Conservation (phyloP, 2,329 filamentous ascomycete genomes). For the Akanthomyces lecanii region DNA sequence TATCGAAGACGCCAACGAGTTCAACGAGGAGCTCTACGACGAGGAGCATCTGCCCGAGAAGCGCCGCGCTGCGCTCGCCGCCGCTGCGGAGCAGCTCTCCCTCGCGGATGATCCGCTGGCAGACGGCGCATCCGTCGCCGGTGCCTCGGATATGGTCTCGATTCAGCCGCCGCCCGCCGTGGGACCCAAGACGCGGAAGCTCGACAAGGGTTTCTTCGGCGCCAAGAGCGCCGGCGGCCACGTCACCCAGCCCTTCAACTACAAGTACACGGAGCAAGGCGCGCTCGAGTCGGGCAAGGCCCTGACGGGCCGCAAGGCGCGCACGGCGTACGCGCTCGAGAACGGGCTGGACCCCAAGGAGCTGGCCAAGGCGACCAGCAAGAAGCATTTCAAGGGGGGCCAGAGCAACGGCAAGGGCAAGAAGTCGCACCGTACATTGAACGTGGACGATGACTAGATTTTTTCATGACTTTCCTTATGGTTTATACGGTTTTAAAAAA, state of each 20-base stretch:
- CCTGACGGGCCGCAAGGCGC: slow-evolving; percentile 77
- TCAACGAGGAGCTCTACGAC: slow-evolving; percentile 89
- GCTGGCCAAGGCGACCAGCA: slow-evolving; percentile 59
- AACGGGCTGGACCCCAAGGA: slow-evolving; percentile 81
- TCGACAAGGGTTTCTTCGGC: slow-evolving; percentile 90
- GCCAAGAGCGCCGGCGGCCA: slow-evolving; percentile 60
- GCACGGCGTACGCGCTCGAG: slow-evolving; percentile 76
- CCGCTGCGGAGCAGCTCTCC: slow-evolving; percentile 44
- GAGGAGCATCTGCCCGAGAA: slow-evolving; percentile 76
- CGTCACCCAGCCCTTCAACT: slow-evolving; percentile 76
- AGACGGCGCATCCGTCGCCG: slow-evolving; percentile 26
- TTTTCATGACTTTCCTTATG: not conserved
- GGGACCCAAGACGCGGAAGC: slow-evolving; percentile 67
- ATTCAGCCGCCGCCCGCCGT: slow-evolving; percentile 38
- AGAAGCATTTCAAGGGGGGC: slow-evolving; percentile 93
- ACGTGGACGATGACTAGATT: slow-evolving; percentile 16
- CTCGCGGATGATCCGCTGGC: slow-evolving; percentile 32
- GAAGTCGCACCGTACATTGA: slow-evolving; percentile 29
- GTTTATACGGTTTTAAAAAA: not conserved
- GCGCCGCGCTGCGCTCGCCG: slow-evolving; percentile 61
- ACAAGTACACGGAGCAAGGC: slow-evolving; percentile 84
- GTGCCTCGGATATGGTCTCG: slow-evolving; percentile 43
- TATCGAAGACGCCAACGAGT: slow-evolving; percentile 66
- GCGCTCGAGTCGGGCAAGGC: slow-evolving; percentile 49
- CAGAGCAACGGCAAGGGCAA: slow-evolving; percentile 56